phyloP scores from a whole-genome alignment of 2,329 filamentous ascomycete species.

The Penicillium frequentans region DNA sequence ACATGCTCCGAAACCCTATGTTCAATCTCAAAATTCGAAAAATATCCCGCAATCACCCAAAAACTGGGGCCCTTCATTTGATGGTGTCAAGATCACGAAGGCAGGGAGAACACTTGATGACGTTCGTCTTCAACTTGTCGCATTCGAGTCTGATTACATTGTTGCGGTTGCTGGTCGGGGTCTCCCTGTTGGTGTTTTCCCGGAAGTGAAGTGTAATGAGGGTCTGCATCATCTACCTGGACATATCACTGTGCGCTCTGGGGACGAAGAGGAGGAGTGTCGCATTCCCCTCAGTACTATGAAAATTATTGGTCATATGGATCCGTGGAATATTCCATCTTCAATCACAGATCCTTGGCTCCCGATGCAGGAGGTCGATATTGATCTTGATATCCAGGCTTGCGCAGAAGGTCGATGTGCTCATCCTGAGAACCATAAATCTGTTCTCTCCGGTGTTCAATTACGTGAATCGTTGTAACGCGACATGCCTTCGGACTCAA shows the following conservation, averaged over 20 bases:
- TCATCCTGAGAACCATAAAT: constrained; percentile 6
- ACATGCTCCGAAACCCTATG: constrained; percentile 5
- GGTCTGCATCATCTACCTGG: constrained; percentile 8
- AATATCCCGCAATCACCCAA: constrained; percentile 8
- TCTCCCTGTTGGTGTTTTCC: constrained; percentile 11
- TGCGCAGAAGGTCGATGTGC: constrained; percentile 43
- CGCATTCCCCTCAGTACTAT: constrained; percentile 15
- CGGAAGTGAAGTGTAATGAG: background rate
- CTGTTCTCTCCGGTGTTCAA: constrained; percentile 1
- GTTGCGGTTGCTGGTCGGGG: constrained; percentile 51
- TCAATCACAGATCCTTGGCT: constrained; percentile 35
- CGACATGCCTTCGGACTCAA: background rate
- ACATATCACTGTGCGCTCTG: background rate
- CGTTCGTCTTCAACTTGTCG: constrained; percentile 58
- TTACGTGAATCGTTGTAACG: background rate
- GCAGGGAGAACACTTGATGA: constrained; percentile 49
- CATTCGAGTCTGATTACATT: constrained; percentile 60
- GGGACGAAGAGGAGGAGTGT: background rate
- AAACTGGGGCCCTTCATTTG: constrained; percentile 39
- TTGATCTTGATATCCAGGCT: constrained; percentile 46
- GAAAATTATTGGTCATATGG: constrained; percentile 15
- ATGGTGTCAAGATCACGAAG: constrained; percentile 51
- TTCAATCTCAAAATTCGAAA: background rate
- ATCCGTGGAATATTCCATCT: constrained; percentile 16
- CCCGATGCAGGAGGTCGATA: constrained; percentile 45